Conservation (phyloP, 2,329 filamentous ascomycete genomes). For the Xylariaceae sp. region DNA sequence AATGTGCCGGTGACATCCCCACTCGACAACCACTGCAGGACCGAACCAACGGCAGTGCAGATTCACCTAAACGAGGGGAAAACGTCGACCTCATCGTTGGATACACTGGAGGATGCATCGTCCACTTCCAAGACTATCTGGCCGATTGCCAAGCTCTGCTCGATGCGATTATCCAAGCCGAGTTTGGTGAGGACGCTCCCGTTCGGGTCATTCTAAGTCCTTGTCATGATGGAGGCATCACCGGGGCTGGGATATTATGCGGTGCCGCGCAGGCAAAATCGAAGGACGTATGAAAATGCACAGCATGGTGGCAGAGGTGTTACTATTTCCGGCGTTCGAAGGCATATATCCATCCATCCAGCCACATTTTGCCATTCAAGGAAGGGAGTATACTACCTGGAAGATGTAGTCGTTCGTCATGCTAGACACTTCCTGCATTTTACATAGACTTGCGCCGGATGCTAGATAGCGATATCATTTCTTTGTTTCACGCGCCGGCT, state of each 20-base stretch:
- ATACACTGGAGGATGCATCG: constrained; percentile 79
- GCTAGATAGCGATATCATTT: neutral
- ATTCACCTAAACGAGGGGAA: constrained; percentile 8
- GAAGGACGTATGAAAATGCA: constrained; percentile 24
- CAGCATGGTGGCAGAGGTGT: constrained; percentile 6
- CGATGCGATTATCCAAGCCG: constrained; percentile 52
- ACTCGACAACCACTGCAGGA: constrained; percentile 27
- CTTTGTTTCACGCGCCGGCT: neutral
- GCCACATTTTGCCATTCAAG: neutral
- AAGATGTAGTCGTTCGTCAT: neutral
- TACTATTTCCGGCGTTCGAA: constrained; percentile 16
- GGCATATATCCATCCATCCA: constrained; percentile 11
- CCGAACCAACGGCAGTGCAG: constrained; percentile 5
- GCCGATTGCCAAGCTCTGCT: constrained; percentile 70
- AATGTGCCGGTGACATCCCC: constrained; percentile 67
- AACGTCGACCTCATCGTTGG: constrained; percentile 69
- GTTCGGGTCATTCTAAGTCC: constrained; percentile 54
- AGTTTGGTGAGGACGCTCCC: constrained; percentile 41
- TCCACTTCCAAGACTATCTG: constrained; percentile 76
- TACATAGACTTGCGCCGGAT: neutral
- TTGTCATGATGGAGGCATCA: constrained; percentile 65
- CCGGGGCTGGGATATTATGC: constrained; percentile 63
- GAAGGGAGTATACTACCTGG: neutral
- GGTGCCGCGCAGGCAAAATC: constrained; percentile 45
- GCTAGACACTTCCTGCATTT: neutral